A percentile compares a stretch with the other conserved stretches of the same genome.
Evolutionary conservation across 1,284 basidiomycete species (phyloP).

Genomic region (Chondrostereum purpureum): DNA sequence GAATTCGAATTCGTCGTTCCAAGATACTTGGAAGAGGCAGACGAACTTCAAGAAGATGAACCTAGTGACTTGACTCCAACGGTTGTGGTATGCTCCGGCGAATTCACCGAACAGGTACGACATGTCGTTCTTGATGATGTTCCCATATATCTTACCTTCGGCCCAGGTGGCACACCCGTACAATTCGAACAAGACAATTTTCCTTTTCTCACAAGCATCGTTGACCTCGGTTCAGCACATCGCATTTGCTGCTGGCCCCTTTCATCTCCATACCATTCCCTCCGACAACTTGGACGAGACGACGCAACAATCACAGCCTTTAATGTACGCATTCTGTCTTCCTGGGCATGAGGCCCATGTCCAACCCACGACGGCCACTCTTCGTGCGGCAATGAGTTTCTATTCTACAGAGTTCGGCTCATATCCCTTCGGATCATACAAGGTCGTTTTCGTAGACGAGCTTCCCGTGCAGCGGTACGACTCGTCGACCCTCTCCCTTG

Average conservation of each 20-base stretch:
- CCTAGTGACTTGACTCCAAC: conserved; percentile 64
- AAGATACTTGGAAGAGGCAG: conserved; percentile 69
- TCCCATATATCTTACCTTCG: conserved; percentile 15
- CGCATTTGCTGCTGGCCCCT: conserved; percentile 93
- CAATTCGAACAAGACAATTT: conserved; percentile 92
- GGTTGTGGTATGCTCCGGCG: conserved; percentile 89
- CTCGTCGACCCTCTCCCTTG: conserved; percentile 78
- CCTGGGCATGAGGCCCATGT: conserved; percentile 79
- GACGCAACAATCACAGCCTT: conserved; percentile 65
- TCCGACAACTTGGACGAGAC: conserved; percentile 56
- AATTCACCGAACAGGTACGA: conserved; percentile 85
- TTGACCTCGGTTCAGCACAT: conserved; percentile 94
- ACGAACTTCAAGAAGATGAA: conserved; percentile 49
- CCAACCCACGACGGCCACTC: conserved; percentile 63
- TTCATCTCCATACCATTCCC: conserved; percentile 74
- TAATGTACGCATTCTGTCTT: conserved; percentile 89
- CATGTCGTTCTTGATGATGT: conserved; percentile 4
- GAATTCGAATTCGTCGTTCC: conserved; percentile 97
- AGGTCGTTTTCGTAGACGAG: conserved; percentile 93
- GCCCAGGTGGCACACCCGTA: conserved; percentile 85
- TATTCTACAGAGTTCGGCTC: conserved; percentile 91
- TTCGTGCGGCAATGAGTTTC: conserved; percentile 88
- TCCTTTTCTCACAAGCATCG: conserved; percentile 85
- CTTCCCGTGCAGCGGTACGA: conserved; percentile 76
- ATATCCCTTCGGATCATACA: conserved; percentile 94